Base-by-base conservation (phyloP, 306 rosid genomes). In the Dryas alaskensis region DNA sequence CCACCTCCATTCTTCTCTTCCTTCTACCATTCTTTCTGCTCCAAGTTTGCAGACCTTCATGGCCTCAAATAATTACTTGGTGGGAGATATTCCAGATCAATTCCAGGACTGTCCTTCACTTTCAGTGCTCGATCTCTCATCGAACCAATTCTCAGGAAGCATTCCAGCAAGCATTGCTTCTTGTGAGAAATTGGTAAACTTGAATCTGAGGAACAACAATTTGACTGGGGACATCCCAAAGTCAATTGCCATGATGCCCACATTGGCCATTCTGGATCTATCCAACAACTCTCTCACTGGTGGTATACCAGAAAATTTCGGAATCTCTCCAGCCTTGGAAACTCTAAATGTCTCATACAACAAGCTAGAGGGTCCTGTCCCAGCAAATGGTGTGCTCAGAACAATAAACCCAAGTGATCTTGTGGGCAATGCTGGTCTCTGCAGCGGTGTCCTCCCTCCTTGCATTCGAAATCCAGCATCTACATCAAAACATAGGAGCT, bases 251-350 rank as follows among this genome's bases (percentile, higher is more conserved):
- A 86, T 73, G 78, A 92, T 94, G 97, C 89, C 97, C 27, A 69
- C 95, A 51, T 73, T 94, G 81, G 87, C 99, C 72, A 82, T 86
- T 72, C 92, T 94, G 62, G 97, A 94, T 82, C 89, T 94, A 70
- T 92, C 97, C 76, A 92, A 90, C 83, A 94, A 94, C 86, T 88
- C 97, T n/a, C 82, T 94, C 1, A 83, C 88, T 27, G 99, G 99
- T 31, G 86, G 85, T 68, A 87, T 94, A 77, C 99, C 99, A 0
- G 89, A 83, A 31, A 90, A 75, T 81, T 89, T 94, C 10, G 99
- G 99, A 42, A 70, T 87, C 72, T 87, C 99, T 44, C 99, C 99
- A 10, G 97, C 99, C 39, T 74, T 92, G 55, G 99, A 94, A 83
- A 81, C 90, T 31, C 79, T 94, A 70, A 92, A 89, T 76, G 86